Conservation (phyloP, 257 asterid species). For the Coffea canephora region DNA sequence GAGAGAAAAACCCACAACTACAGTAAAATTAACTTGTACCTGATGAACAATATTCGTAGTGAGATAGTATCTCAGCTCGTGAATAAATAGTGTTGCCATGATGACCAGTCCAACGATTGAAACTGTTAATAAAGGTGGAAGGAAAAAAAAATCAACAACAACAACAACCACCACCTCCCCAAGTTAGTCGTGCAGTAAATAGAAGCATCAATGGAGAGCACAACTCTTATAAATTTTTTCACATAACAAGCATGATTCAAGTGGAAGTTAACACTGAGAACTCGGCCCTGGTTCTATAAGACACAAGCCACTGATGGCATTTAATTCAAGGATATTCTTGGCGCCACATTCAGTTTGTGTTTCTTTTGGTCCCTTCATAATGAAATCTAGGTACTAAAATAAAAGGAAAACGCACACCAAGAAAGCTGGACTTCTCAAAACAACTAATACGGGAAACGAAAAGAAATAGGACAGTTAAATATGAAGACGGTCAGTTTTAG, state of each 20-base stretch:
- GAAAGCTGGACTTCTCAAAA: no score
- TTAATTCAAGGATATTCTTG: background rate
- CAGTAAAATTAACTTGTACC: conserved; percentile 44
- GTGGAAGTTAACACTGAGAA: background rate
- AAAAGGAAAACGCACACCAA: background rate
- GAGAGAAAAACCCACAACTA: background rate
- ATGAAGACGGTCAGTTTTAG: no score
- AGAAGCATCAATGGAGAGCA: background rate
- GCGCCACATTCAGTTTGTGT: background rate
- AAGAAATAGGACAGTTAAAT: no score
- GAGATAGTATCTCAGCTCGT: conserved; percentile 85
- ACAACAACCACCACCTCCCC: background rate
- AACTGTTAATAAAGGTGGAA: conserved; percentile 34
- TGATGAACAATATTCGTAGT: conserved; percentile 78
- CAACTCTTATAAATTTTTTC: background rate
- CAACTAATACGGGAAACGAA: no score
- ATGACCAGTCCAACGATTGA: conserved; percentile 81
- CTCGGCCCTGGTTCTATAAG: background rate
- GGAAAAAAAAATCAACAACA: background rate
- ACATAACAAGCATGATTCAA: background rate
- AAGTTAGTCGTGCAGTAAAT: conserved; percentile 30
- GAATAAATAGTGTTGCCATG: conserved; percentile 89
- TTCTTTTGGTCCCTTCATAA: no score
- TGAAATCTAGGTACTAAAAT: background rate
- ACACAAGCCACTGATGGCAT: background rate